Conservation (phyloP, 2,329 filamentous ascomycete genomes). For the Knoxdaviesia capensis region DNA sequence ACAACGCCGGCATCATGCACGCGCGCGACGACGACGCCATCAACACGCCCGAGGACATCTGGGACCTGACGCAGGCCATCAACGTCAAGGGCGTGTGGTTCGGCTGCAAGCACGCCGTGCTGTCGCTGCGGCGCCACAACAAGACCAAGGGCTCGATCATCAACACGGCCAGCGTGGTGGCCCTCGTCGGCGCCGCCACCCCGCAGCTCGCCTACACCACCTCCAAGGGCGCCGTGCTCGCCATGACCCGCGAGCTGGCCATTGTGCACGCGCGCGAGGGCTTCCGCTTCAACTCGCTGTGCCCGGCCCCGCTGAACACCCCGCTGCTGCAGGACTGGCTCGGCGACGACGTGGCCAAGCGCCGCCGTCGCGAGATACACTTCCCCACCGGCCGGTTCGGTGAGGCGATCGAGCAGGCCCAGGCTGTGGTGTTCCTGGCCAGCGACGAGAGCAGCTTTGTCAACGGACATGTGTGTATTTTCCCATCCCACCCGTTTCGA, state of each 20-base stretch:
- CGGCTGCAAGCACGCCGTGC: slow-evolving; percentile 77
- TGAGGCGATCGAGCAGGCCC: slow-evolving; percentile 58
- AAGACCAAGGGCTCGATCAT: slow-evolving; percentile 71
- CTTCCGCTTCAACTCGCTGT: slow-evolving; percentile 77
- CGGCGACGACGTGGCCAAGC: slow-evolving; percentile 49
- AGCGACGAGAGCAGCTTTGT: slow-evolving; percentile 59
- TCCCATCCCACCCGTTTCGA: neutral
- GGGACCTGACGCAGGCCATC: slow-evolving; percentile 83
- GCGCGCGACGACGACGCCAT: slow-evolving; percentile 60
- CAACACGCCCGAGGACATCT: slow-evolving; percentile 73
- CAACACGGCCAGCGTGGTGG: slow-evolving; percentile 82
- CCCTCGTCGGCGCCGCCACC: slow-evolving; percentile 68
- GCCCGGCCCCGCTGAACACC: slow-evolving; percentile 82
- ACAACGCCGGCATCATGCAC: slow-evolving; percentile 97
- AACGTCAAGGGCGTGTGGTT: slow-evolving; percentile 99
- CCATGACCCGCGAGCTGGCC: slow-evolving; percentile 74
- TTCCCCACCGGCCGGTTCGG: slow-evolving; percentile 59
- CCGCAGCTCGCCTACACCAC: slow-evolving; percentile 87
- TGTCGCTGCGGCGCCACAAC: slow-evolving; percentile 54
- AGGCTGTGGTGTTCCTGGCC: slow-evolving; percentile 53
- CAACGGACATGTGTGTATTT: slow-evolving; percentile 27
- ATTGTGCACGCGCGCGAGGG: slow-evolving; percentile 82
- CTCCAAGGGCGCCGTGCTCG: slow-evolving; percentile 80
- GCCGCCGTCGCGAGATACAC: slow-evolving; percentile 51
- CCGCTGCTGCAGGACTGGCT: slow-evolving; percentile 60